Evolutionary conservation across 345 rosid genomes (phyloP), one percentile per base, ranked within the genome.

Genomic region (Angophora floribunda): DNA sequence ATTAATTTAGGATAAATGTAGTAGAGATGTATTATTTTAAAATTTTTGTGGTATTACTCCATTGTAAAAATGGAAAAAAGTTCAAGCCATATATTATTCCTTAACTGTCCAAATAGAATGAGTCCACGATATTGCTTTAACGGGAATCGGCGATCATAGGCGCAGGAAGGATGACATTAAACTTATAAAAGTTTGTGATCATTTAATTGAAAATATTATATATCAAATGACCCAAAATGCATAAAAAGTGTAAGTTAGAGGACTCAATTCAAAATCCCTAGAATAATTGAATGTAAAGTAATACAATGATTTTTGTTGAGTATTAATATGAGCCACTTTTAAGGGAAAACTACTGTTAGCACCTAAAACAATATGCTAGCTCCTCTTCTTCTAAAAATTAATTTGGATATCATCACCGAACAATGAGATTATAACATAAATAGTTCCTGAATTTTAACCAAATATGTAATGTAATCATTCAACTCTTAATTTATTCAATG

Each of bases 1-100:
- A 57, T 57, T 57, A 57, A 0, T 57, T 57, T 57, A 22, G 9
- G 19, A 53, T 53, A 53, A 53, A 19, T 2, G 57, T 53, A 22
- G 9, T 53, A 53, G 22, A 53, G n/a, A 22, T 57, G 1, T 10
- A 57, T 0, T 3, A 0, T 6, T 24, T 4, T 4, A 26, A 10
- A 26, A 57, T 61, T 28, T 30, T 67, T 30, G 78, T 30, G 12
- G 5, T 8, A 30, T 30, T 7, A 67, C 1, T 44, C 36, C 11
- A 1, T 36, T 0, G 1, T 65, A 15, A 30, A 15, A 3, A 17
- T 30, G 22, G 12, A 32, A 14, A 53, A 65, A 30, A 30, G 41
- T 65, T 65, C 21, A 65, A 65, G 22, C 41, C 4, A 15, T 30
- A 15, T 30, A 30, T 30, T 67, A 30, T 32, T 67, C 44, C 78